Evolutionary conservation across 1,284 basidiomycete genomes (phyloP).

Genomic region (Ceraceosorus guamensis): DNA sequence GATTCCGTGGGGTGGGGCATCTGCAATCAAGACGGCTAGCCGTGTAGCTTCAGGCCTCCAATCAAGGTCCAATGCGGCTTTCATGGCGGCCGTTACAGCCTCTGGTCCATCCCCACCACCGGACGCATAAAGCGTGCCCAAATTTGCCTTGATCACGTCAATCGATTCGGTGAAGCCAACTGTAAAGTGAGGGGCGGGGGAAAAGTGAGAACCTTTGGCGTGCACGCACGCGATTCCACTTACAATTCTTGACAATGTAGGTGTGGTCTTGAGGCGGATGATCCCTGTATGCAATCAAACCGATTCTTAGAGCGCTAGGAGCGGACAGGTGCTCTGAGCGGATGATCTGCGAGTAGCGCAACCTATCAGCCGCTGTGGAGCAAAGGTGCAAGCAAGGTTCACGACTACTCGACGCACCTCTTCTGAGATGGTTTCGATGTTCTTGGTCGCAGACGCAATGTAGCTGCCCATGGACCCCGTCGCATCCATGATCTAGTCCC

Average conservation of each 20-base stretch:
- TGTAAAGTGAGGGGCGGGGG: slow-evolving; percentile 35
- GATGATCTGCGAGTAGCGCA: slow-evolving; percentile 57
- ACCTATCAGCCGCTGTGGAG: background rate
- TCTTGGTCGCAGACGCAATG: slow-evolving; percentile 67
- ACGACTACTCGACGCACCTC: slow-evolving; percentile 55
- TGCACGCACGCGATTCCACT: too few species aligned
- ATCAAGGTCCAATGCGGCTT: slow-evolving; percentile 59
- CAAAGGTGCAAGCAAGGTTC: background rate
- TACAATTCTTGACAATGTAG: slow-evolving; percentile 66
- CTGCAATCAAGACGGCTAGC: slow-evolving; percentile 75
- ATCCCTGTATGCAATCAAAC: slow-evolving; percentile 59
- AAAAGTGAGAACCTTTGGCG: background rate
- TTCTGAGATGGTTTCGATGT: slow-evolving; percentile 93
- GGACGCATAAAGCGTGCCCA: slow-evolving; percentile 77
- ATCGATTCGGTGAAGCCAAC: slow-evolving; percentile 92
- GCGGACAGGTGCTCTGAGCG: slow-evolving; percentile 82
- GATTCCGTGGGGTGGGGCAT: slow-evolving; percentile 84
- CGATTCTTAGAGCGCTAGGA: slow-evolving; percentile 66
- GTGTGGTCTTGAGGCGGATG: slow-evolving; percentile 45
- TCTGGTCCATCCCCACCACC: slow-evolving; percentile 96
- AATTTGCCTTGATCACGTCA: slow-evolving; percentile 72
- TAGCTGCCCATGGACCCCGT: slow-evolving; percentile 48
- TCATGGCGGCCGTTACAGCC: slow-evolving; percentile 88
- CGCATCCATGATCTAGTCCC: slow-evolving; percentile 39
- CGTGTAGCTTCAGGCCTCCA: slow-evolving; percentile 85